phyloP scores from a whole-genome alignment of 371 early-diverging fungal genomes.

The Basidiobolus meristosporus region DNA sequence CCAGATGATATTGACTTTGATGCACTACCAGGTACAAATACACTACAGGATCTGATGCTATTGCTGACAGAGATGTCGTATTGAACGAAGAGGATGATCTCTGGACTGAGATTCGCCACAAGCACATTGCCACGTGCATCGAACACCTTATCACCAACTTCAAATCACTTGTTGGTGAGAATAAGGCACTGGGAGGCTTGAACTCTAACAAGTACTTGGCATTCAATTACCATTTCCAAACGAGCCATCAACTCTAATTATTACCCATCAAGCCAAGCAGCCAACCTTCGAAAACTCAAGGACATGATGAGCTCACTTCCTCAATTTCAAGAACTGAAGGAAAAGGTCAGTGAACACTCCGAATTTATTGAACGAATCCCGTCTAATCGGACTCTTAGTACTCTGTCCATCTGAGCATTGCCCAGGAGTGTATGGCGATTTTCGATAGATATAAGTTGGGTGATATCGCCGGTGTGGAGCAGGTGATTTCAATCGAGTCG shows the following conservation, averaged over 20 bases:
- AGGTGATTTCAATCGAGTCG: conserved; percentile 24
- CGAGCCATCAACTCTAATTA: not conserved
- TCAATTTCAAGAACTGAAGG: conserved; percentile 82
- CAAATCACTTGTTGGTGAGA: conserved; percentile 47
- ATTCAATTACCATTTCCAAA: not conserved
- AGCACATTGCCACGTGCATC: conserved; percentile 83
- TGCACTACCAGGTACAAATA: conserved; percentile 14
- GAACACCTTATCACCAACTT: conserved; percentile 62
- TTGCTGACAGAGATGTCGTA: conserved; percentile 25
- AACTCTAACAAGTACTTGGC: too few relatives aligned
- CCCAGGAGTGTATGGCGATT: conserved; percentile 65
- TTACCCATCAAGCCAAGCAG: too few relatives aligned
- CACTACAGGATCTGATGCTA: conserved; percentile 15
- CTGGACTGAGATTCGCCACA: conserved; percentile 69
- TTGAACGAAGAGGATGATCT: conserved; percentile 55
- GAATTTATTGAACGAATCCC: not conserved
- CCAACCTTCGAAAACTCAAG: too few relatives aligned
- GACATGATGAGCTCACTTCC: conserved; percentile 24
- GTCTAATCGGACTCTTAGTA: conserved; percentile 23
- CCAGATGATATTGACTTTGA: not conserved
- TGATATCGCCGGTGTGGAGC: conserved; percentile 58
- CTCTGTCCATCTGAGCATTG: conserved; percentile 81
- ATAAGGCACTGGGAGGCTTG: conserved; percentile 11
- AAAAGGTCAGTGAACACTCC: conserved; percentile 32
- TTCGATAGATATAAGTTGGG: conserved; percentile 55